A percentile compares a stretch with the other conserved stretches of the same genome.
phyloP scores from a whole-genome alignment of 352 stramenopile species.

The Pythium myriotylum region DNA sequence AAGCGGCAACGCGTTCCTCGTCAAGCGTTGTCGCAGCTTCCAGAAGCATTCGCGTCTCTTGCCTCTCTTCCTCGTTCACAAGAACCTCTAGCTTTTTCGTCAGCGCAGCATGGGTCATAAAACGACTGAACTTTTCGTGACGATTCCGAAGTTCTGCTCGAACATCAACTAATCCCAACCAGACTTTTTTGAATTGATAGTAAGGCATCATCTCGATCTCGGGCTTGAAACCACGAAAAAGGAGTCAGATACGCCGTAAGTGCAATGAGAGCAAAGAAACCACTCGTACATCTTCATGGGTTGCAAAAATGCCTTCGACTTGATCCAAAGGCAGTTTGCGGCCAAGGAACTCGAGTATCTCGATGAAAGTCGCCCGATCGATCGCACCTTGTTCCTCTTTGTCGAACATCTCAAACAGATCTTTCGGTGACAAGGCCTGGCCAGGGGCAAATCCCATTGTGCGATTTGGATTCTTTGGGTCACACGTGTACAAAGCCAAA shows the following conservation, averaged over 20 bases:
- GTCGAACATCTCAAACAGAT: slow-evolving; percentile 86
- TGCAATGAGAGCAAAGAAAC: background rate
- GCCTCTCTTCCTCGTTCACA: slow-evolving; percentile 68
- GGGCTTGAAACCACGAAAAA: slow-evolving; percentile 34
- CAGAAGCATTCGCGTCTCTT: slow-evolving; percentile 56
- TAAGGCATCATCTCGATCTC: slow-evolving; percentile 75
- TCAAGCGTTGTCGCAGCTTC: slow-evolving; percentile 55
- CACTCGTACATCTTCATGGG: slow-evolving; percentile 62
- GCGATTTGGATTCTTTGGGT: slow-evolving; percentile 74
- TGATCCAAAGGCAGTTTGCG: slow-evolving; percentile 61
- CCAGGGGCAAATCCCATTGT: slow-evolving; percentile 70
- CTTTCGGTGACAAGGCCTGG: slow-evolving; percentile 71
- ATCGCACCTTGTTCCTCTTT: slow-evolving; percentile 67
- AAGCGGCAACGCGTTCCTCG: slow-evolving; percentile 46
- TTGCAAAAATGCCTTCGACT: slow-evolving; percentile 67
- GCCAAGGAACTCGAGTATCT: slow-evolving; percentile 70
- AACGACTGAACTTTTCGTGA: slow-evolving; percentile 65
- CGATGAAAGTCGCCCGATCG: slow-evolving; percentile 66
- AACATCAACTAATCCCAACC: slow-evolving; percentile 70
- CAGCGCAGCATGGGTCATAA: slow-evolving; percentile 51
- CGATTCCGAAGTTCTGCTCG: slow-evolving; percentile 60
- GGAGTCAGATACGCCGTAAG: background rate
- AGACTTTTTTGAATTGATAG: slow-evolving; percentile 73
- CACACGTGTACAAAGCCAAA: slow-evolving; percentile 75
- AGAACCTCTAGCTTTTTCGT: slow-evolving; percentile 67